These are phyloP conservation scores for Ilyonectria mors-panacis DNA, from an alignment of 2,329 filamentous ascomycete genomes.

Conservation along the genomic window DNA sequence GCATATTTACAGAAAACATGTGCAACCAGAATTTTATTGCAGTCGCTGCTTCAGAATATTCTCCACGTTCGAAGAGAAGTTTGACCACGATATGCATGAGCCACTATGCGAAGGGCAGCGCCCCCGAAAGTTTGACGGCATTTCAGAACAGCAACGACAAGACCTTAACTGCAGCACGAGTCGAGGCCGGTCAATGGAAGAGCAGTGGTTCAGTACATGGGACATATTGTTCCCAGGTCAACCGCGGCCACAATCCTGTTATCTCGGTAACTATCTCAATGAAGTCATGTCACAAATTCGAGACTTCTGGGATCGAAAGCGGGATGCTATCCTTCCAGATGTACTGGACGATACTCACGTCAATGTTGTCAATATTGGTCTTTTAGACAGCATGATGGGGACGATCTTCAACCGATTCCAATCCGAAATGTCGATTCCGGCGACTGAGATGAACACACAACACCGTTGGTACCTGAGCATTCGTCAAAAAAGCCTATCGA, in stretches of 20 bases:
- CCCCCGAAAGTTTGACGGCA: not conserved
- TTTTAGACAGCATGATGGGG: not conserved
- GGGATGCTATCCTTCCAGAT: not conserved
- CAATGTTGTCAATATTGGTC: not conserved
- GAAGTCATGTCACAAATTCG: not conserved
- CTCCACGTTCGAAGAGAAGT: not conserved
- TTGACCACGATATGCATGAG: not conserved
- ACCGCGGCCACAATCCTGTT: not conserved
- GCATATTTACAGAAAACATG: not conserved
- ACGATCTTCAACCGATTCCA: not conserved
- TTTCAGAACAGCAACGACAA: not conserved
- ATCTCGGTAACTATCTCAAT: not conserved
- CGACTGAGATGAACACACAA: not conserved
- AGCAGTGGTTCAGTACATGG: not conserved
- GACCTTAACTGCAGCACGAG: not conserved
- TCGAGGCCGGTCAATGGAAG: not conserved
- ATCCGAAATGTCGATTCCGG: not conserved
- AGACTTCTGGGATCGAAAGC: not conserved
- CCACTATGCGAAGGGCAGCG: not conserved
- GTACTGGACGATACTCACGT: not conserved
- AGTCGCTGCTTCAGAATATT: not conserved
- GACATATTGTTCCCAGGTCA: not conserved
- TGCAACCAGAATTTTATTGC: not conserved
- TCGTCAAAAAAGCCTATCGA: too few species aligned
- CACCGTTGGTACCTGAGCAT: not conserved